Conservation (phyloP, 2,329 filamentous ascomycete species). For the Tolypocladium sp. region DNA sequence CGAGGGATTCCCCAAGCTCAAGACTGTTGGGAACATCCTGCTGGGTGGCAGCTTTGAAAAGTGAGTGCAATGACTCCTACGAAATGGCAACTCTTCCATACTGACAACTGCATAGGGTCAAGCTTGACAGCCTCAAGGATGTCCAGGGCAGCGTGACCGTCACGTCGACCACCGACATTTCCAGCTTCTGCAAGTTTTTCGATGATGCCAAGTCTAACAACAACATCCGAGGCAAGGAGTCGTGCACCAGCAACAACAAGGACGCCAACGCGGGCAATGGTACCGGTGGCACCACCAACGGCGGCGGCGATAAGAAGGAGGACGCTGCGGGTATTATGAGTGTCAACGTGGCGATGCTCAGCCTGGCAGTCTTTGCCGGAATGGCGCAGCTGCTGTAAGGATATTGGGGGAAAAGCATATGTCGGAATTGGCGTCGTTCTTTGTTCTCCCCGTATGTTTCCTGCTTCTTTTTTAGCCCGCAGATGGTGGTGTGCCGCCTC, state of each 20-base stretch:
- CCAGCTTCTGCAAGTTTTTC: conserved; percentile 43
- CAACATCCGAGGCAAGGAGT: conserved; percentile 31
- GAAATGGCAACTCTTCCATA: neutral
- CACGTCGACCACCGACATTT: conserved; percentile 55
- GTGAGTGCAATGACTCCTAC: conserved; percentile 43
- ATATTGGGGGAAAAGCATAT: conserved; percentile 13
- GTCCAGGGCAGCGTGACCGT: conserved; percentile 67
- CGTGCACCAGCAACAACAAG: conserved; percentile 41
- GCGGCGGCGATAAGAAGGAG: conserved; percentile 15
- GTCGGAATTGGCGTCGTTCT: conserved; percentile 26
- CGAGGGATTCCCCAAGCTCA: conserved; percentile 57
- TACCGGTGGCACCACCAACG: conserved; percentile 12
- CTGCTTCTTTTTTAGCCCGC: conserved; percentile 23
- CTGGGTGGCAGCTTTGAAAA: conserved; percentile 75
- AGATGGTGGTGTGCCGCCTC: conserved; percentile 23
- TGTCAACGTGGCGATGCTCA: conserved; percentile 38
- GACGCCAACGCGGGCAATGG: conserved; percentile 39
- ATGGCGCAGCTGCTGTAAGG: conserved; percentile 44
- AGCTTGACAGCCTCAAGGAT: conserved; percentile 55
- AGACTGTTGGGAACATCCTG: conserved; percentile 72
- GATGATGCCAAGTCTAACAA: conserved; percentile 28
- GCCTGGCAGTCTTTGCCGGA: conserved; percentile 35
- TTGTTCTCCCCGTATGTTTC: conserved; percentile 22
- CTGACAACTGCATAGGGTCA: conserved; percentile 43
- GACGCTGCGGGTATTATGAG: conserved; percentile 34